Base-by-base conservation (phyloP, 1,139 yeast species). In the Suzukiozyma palmioleophila region DNA sequence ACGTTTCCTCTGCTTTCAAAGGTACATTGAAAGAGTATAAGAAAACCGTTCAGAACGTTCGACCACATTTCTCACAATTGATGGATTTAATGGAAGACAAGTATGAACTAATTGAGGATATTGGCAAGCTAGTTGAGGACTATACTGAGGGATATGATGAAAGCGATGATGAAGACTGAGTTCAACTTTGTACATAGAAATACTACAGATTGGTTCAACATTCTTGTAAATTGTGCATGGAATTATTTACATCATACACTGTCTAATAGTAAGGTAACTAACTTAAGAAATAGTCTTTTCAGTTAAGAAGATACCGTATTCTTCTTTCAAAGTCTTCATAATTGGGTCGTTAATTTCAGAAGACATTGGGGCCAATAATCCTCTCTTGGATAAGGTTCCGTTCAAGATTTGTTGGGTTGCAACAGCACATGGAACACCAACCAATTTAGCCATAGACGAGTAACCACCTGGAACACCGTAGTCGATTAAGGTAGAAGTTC, bases 351-450 rank as follows among this genome's bases (percentile, higher is more conserved):
- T 89, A 59, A 88, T 80, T 61, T 87, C 92, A 48, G 95, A 84
- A 48, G 88, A 73, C 78, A 87, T 86, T 59, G 98, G 98, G 41
- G 97, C 97, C 54, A 84, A 76, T 59, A 92, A 76, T 53, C 98
- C 98, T 47, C 73, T 75, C 56, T 75, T 73, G 42, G 58, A 54
- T 59, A 88, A 84, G 48, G 84, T 79, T 48, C 96, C 96, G 52
- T 84, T 78, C 56, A 92, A 77, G 50, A 92, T 86, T 66, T 86
- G 85, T 70, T 81, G 81, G 47, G 84, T 76, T 32, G 97, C 98
- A 62, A 92, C 95, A 44, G 97, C 97, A 69, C 96, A 92, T 51
- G 98, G 98, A 51, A 89, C 94, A 73, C 98, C 98, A 43, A 92
- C 98, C 52, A 88, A 77, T 64, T 92, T 90, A 52, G 98, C 98